A percentile compares a stretch with the other conserved stretches of the same genome.
These are phyloP conservation scores for Ciborinia camelliae DNA, from an alignment of 2,329 filamentous ascomycete species.

Conservation along the genomic window DNA sequence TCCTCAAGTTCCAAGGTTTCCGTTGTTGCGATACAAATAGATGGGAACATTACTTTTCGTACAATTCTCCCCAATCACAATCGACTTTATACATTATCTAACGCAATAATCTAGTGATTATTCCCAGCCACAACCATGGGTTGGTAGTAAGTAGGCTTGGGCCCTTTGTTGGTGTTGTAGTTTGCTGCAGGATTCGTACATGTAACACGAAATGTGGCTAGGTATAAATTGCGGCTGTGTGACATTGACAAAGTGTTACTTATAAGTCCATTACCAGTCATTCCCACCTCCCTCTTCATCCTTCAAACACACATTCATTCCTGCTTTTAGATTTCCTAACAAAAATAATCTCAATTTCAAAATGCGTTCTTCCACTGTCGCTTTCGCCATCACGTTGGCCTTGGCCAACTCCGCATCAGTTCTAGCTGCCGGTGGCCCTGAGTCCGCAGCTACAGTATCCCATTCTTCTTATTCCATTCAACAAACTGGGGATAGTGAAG, in stretches of 20 bases:
- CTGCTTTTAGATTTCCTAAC: neutral
- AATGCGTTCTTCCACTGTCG: conserved; percentile 19
- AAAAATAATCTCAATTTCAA: conserved; percentile 10
- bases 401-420: conserved; percentile 10
- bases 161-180: neutral
- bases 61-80: neutral
- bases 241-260: neutral
- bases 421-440: conserved; percentile 13
- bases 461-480: neutral
- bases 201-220: conserved; percentile 15
- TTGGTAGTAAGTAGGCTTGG: neutral
- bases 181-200: conserved; percentile 11
- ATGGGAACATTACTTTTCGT: neutral
- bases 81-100: neutral
- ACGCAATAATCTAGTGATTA: neutral
- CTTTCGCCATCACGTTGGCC: conserved; percentile 15
- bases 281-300: neutral
- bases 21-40: neutral
- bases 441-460: neutral
- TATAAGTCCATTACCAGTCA: conserved; percentile 12
- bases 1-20: too few relatives aligned
- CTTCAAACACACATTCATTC: conserved; percentile 8
- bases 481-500: neutral
- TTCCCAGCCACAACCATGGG: neutral
- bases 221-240: conserved; percentile 17